A percentile compares a stretch with the other conserved stretches of the same genome.
phyloP scores from a whole-genome alignment of 2,329 filamentous ascomycete genomes.

The Stachybotrys echinatus region DNA sequence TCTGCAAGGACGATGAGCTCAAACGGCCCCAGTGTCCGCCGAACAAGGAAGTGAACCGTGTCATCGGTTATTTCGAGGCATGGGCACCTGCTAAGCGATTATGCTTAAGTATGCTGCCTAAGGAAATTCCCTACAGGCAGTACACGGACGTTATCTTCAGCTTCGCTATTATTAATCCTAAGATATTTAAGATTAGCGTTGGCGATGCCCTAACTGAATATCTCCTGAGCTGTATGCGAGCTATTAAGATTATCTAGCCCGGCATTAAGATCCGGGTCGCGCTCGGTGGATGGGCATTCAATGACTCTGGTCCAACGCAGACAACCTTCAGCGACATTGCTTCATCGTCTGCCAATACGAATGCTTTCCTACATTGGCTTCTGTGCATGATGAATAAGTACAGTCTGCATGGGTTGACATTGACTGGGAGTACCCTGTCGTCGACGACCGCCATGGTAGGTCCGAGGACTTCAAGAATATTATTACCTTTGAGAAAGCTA shows the following conservation, averaged over 20 bases:
- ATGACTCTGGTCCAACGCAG: conserved; percentile 21
- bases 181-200: conserved; percentile 9
- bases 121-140: conserved; percentile 13
- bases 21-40: conserved; percentile 4
- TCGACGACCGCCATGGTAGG: conserved; percentile 15
- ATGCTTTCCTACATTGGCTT: conserved; percentile 28
- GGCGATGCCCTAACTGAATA: conserved; percentile 1
- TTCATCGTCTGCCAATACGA: conserved; percentile 13
- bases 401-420: conserved; percentile 20
- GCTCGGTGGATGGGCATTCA: conserved; percentile 36
- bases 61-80: conserved; percentile 23
- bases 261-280: conserved; percentile 30
- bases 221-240: background rate
- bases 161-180: conserved; percentile 26
- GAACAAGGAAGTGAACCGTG: conserved; percentile 4
- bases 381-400: conserved; percentile 16
- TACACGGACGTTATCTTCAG: conserved; percentile 25
- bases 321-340: conserved; percentile 20
- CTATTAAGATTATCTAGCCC: conserved; percentile 12
- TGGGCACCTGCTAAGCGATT: conserved; percentile 10
- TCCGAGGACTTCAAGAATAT: conserved; percentile 14
- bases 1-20: conserved; percentile 7
- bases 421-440: conserved; percentile 22
- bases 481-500: conserved; percentile 14
- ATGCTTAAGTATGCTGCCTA: conserved; percentile 13